A percentile compares a stretch with the other conserved stretches of the same genome.
Conservation (phyloP, 306 rosid species). For the Albizia julibrissin region DNA sequence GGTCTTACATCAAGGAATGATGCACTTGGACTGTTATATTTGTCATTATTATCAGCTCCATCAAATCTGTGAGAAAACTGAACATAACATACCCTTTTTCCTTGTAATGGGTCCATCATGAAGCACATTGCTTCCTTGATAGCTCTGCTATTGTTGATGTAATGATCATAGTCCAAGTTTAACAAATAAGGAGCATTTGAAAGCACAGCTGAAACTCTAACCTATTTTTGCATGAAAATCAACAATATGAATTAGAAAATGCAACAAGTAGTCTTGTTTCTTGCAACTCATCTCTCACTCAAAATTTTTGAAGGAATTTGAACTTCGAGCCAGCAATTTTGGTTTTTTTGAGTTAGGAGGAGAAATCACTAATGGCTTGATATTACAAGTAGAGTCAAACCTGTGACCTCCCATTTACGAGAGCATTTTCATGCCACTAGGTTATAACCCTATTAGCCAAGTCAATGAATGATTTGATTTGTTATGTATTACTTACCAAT, state of each 20-base stretch:
- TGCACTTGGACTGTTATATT: conserved; percentile 44
- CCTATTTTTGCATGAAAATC: conserved; percentile 41
- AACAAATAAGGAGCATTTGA: conserved; percentile 69
- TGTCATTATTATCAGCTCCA: conserved; percentile 39
- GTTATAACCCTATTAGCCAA: no score
- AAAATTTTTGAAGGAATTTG: not conserved
- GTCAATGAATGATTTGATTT: not conserved
- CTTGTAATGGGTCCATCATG: conserved; percentile 71
- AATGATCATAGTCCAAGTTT: conserved; percentile 69
- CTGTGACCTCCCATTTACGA: no score
- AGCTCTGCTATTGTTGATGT: conserved; percentile 66
- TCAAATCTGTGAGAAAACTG: conserved; percentile 67
- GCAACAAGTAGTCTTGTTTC: not conserved
- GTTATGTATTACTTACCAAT: conserved; percentile 41
- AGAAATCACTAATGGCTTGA: no score
- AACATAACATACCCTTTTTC: conserved; percentile 61
- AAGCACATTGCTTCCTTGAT: conserved; percentile 81
- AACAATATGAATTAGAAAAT: conserved; percentile 10
- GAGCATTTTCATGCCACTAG: no score
- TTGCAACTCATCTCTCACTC: not conserved
- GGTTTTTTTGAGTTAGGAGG: not conserved
- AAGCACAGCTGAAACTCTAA: conserved; percentile 66
- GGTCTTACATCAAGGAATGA: conserved; percentile 61
- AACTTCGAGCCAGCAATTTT: not conserved
- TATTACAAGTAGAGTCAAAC: no score